Evolutionary conservation across 257 asterid genomes (phyloP).

Genomic region (Datura wrightii): DNA sequence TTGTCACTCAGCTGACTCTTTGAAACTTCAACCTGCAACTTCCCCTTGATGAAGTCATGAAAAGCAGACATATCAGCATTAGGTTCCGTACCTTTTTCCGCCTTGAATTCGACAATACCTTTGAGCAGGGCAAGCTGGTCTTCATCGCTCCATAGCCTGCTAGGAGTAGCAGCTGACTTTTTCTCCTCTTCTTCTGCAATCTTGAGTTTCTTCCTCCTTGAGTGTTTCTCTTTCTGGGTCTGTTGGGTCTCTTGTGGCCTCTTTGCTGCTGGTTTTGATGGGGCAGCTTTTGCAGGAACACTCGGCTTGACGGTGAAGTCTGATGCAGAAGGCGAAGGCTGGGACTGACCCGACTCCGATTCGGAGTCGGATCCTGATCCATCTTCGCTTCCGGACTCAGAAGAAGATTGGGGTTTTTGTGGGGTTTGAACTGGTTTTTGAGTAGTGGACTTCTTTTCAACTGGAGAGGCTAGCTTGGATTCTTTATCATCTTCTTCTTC

Average conservation of each 20-base stretch:
- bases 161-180: conserved; percentile 29
- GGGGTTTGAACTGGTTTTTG: conserved; percentile 8
- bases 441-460: neutral
- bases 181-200: conserved; percentile 37
- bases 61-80: conserved; percentile 50
- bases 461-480: neutral
- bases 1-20: conserved; percentile 54
- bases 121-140: conserved; percentile 59
- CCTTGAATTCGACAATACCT: conserved; percentile 56
- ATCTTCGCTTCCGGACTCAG: neutral
- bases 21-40: conserved; percentile 43
- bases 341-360: conserved; percentile 41
- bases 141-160: conserved; percentile 58
- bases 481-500: conserved; percentile 9
- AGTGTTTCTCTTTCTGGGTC: neutral
- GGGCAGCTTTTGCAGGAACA: neutral
- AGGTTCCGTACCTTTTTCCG: conserved; percentile 43
- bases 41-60: conserved; percentile 48
- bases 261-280: conserved; percentile 39
- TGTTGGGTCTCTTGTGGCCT: conserved; percentile 21
- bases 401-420: conserved; percentile 29
- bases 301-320: conserved; percentile 50
- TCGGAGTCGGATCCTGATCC: conserved; percentile 42
- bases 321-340: conserved; percentile 47
- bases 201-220: conserved; percentile 41